A percentile compares a stretch with the other conserved stretches of the same genome.
Conservation (phyloP, 805 yeast genomes). For the Candida ortonii region DNA sequence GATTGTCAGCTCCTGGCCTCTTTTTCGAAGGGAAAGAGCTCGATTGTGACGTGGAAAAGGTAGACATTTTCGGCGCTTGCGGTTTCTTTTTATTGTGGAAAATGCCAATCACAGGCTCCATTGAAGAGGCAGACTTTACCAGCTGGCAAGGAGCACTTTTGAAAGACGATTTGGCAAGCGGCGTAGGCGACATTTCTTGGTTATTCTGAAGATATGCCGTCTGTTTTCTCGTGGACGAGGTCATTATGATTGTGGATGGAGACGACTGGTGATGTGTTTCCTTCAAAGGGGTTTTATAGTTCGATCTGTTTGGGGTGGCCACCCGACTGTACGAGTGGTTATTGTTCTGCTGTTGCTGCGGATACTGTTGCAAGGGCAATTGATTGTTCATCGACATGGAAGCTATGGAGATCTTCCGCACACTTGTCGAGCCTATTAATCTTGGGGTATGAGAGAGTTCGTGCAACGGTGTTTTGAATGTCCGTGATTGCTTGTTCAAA, state of each 20-base stretch:
- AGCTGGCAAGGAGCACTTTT: constrained; percentile 28
- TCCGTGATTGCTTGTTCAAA: constrained; percentile 9
- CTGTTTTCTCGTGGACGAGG: constrained; percentile 25
- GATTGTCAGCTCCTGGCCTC: constrained; percentile 25
- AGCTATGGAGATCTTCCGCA: constrained; percentile 16
- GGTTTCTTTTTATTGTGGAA: constrained; percentile 23
- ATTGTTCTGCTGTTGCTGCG: constrained; percentile 5
- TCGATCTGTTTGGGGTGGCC: constrained; percentile 18
- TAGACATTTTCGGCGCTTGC: constrained; percentile 11
- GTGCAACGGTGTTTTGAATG: constrained; percentile 23
- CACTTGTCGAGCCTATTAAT: constrained; percentile 18
- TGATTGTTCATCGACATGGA: constrained; percentile 9
- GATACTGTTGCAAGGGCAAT: constrained; percentile 6
- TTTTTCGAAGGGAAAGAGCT: constrained; percentile 6
- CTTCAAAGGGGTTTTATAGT: constrained; percentile 24
- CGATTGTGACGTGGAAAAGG: constrained; percentile 6
- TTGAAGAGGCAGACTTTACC: constrained; percentile 25
- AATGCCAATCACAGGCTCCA: constrained; percentile 34
- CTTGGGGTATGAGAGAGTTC: constrained; percentile 23
- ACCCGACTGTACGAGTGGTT: constrained; percentile 5
- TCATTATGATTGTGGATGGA: constrained; percentile 33
- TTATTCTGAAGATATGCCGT: constrained; percentile 8
- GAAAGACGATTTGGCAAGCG: constrained; percentile 29
- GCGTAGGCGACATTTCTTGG: constrained; percentile 32
- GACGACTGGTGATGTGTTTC: constrained; percentile 27